These are phyloP conservation scores for Metschnikowia arizonensis DNA, from an alignment of 805 yeast species.

Conservation along the genomic window DNA sequence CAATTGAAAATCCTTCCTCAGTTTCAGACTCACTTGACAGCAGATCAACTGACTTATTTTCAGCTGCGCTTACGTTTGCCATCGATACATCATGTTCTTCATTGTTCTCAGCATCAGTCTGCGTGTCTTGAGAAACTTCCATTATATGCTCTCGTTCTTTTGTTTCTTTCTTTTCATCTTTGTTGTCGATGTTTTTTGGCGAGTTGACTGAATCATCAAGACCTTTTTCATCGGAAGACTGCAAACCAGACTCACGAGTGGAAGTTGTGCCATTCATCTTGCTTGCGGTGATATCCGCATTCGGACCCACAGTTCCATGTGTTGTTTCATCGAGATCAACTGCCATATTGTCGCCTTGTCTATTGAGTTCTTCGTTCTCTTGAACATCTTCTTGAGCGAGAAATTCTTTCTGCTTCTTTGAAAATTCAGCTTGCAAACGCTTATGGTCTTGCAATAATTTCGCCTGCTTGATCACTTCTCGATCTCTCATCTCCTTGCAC, in stretches of 20 bases:
- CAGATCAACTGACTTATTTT: not conserved
- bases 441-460: constrained; percentile 38
- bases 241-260: not conserved
- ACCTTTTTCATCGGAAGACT: not conserved
- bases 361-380: not conserved
- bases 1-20: constrained; percentile 39
- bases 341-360: not conserved
- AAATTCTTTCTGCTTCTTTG: constrained; percentile 14
- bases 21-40: constrained; percentile 31
- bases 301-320: not conserved
- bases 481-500: constrained; percentile 65
- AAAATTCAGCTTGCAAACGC: constrained; percentile 24
- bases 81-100: not conserved
- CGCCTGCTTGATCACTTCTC: constrained; percentile 57
- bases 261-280: not conserved
- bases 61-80: not conserved
- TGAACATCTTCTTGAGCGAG: constrained; percentile 2
- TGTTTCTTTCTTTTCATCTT: not conserved
- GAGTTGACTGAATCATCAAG: not conserved
- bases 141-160: not conserved
- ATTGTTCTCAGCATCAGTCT: not conserved
- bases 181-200: not conserved
- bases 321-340: not conserved
- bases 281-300: not conserved
- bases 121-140: not conserved